These are phyloP conservation scores for Diaporthe eres DNA, from an alignment of 2,329 filamentous ascomycete species.

Conservation along the genomic window DNA sequence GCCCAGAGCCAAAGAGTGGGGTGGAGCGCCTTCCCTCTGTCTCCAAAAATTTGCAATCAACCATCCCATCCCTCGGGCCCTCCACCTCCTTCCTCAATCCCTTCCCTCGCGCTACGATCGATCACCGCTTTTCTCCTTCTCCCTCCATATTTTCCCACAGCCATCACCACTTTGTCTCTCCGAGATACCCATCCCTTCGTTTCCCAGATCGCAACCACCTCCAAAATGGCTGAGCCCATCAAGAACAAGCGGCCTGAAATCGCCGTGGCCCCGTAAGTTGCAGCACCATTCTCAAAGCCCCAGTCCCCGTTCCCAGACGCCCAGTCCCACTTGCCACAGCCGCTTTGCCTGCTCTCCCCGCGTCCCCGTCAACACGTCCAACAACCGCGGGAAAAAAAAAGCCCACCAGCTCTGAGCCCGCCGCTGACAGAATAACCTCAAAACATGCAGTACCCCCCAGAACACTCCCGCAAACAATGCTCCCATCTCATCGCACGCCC, in stretches of 20 bases:
- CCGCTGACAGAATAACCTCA: constrained; percentile 46
- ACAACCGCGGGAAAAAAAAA: constrained; percentile 37
- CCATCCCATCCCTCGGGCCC: constrained; percentile 35
- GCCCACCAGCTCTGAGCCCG: constrained; percentile 37
- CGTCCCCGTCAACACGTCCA: constrained; percentile 27
- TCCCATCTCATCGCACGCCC: constrained; percentile 96
- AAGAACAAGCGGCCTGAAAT: constrained; percentile 73
- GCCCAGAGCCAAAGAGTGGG: constrained; percentile 35
- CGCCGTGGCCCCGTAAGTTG: constrained; percentile 70
- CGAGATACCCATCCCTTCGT: constrained; percentile 38
- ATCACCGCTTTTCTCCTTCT: constrained; percentile 36
- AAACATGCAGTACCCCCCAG: constrained; percentile 86
- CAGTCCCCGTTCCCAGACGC: constrained; percentile 20
- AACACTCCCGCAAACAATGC: constrained; percentile 97
- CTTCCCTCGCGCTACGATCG: constrained; percentile 28
- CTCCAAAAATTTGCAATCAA: constrained; percentile 39
- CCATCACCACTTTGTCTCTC: constrained; percentile 32
- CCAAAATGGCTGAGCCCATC: constrained; percentile 74
- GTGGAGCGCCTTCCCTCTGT: constrained; percentile 37
- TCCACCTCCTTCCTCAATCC: constrained; percentile 33
- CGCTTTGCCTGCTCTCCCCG: constrained; percentile 29
- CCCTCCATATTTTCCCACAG: constrained; percentile 33
- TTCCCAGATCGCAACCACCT: constrained; percentile 48
- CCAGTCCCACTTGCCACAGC: constrained; percentile 33
- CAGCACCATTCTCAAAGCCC: constrained; percentile 30